Percentiles rank a stretch among this genome's conserved stretches.
Evolutionary conservation across 495 filamentous ascomycete species (phyloP).

Genomic region (Daldinia childiae): DNA sequence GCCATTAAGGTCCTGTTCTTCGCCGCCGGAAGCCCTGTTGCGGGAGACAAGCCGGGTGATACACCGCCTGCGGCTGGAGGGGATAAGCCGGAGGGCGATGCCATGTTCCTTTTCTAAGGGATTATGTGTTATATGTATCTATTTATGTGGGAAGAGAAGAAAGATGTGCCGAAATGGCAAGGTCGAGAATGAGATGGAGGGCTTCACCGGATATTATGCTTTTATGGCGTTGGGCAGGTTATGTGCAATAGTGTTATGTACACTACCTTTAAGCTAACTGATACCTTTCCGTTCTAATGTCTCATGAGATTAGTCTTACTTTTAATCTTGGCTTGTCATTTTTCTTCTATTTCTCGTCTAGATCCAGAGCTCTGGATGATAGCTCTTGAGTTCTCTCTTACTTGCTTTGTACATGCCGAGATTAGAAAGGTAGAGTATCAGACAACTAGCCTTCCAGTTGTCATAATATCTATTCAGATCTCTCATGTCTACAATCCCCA

Average conservation of each 20-base stretch:
- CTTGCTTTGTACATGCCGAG: not conserved
- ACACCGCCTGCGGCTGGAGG: constrained; percentile 33
- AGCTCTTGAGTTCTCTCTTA: not conserved
- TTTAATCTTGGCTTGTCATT: constrained; percentile 5
- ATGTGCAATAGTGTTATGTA: constrained; percentile 31
- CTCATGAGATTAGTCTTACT: constrained; percentile 7
- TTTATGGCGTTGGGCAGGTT: constrained; percentile 33
- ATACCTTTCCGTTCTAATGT: constrained; percentile 35
- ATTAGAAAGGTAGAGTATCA: not conserved
- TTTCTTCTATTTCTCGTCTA: not conserved
- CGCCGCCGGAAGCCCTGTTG: constrained; percentile 76
- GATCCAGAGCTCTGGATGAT: not conserved
- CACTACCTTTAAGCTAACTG: constrained; percentile 19
- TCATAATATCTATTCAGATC: not conserved
- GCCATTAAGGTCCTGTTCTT: constrained; percentile 98
- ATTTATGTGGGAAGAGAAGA: not conserved
- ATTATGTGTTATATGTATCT: not conserved
- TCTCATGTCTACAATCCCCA: too few species aligned
- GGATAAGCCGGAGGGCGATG: constrained; percentile 23
- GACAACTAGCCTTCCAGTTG: not conserved
- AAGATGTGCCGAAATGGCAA: not conserved
- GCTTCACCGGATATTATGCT: constrained; percentile 9
- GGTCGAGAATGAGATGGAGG: not conserved
- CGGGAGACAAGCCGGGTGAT: constrained; percentile 50
- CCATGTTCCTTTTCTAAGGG: constrained; percentile 38